Conservation (phyloP, 495 filamentous ascomycete genomes). For the Hypoxylon crocopeplum region DNA sequence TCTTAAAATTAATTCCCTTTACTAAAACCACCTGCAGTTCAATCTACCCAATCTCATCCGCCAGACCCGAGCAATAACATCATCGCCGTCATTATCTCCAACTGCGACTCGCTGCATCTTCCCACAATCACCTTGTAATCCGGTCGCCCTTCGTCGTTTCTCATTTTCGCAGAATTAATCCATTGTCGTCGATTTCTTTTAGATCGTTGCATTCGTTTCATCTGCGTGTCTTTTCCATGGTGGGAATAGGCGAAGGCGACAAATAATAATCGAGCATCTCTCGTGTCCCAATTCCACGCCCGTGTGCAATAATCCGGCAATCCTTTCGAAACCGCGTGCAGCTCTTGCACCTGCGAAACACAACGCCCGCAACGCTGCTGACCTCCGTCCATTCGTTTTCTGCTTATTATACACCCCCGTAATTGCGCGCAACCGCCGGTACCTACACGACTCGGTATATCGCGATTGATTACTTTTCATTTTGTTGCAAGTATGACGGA, state of each 20-base stretch:
- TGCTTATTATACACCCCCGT: slow-evolving; percentile 8
- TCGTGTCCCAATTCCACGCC: slow-evolving; percentile 16
- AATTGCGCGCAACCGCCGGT: slow-evolving; percentile 26
- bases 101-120: slow-evolving; percentile 17
- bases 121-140: slow-evolving; percentile 8
- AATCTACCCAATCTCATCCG: slow-evolving; percentile 22
- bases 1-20: too few species aligned
- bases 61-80: slow-evolving; percentile 27
- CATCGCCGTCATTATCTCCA: slow-evolving; percentile 26
- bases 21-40: background rate
- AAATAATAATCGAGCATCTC: slow-evolving; percentile 21
- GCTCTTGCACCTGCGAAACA: slow-evolving; percentile 15
- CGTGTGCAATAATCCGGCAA: slow-evolving; percentile 23
- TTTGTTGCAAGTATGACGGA: slow-evolving; percentile 37
- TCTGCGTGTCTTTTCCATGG: slow-evolving; percentile 27
- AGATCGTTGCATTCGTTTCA: slow-evolving; percentile 28
- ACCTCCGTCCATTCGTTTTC: slow-evolving; percentile 25
- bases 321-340: slow-evolving; percentile 15
- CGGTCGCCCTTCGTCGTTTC: slow-evolving; percentile 3
- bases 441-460: slow-evolving; percentile 5
- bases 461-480: slow-evolving; percentile 17
- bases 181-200: slow-evolving; percentile 2
- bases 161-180: slow-evolving; percentile 16
- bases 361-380: slow-evolving; percentile 6
- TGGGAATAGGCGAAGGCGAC: slow-evolving; percentile 18